Evolutionary conservation across 345 rosid genomes (phyloP), one percentile per base, ranked within the genome.

Genomic region (Camelina neglecta): DNA sequence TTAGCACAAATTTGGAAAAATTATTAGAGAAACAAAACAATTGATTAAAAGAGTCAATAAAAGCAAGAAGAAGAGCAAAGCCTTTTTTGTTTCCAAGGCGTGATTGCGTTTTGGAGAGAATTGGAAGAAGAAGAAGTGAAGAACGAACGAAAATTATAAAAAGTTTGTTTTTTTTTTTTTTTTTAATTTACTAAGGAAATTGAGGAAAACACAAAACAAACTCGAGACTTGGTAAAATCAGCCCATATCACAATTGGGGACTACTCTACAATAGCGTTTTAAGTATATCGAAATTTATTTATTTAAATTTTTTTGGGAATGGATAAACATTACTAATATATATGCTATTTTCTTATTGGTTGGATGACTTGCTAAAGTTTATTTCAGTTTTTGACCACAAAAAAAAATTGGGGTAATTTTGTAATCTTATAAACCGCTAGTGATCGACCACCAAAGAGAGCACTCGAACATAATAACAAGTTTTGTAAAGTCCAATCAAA

Each of bases 221-320:
- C 41, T 74, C 23, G 42, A 21, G 58, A 72, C 78, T 66, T 74
- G 60, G 78, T 66, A 66, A 74, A 65, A 66, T 57, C 73, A 75
- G 57, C 77, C 71, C 64, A 62, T 38, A 20, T 6, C 29, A 60
- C 50, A 26, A 24, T 3, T 26, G 3, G 29, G 29, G 29, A 26
- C 29, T 26, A 26, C 29, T 26, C 29, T 26, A 11, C 45, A 38
- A 26, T 39, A 11, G 49, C 49, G 16, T 47, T 20, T 20, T 12
- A 21, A 10, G 12, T 1, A 39, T 10, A 63, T 64, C 16, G 2
- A 72, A 26, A 72, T 51, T 39, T n/a, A 39, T 18, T 29, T 29
- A 29, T 29, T 29, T 29, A 29, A 4, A 0, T 26, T 29, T 6
- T 57, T 44, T 57, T 44, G 44, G 15, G 4, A 6, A 57, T 47